phyloP scores from a whole-genome alignment of 2,329 filamentous ascomycete genomes.

The Thermomyces lanuginosus region DNA sequence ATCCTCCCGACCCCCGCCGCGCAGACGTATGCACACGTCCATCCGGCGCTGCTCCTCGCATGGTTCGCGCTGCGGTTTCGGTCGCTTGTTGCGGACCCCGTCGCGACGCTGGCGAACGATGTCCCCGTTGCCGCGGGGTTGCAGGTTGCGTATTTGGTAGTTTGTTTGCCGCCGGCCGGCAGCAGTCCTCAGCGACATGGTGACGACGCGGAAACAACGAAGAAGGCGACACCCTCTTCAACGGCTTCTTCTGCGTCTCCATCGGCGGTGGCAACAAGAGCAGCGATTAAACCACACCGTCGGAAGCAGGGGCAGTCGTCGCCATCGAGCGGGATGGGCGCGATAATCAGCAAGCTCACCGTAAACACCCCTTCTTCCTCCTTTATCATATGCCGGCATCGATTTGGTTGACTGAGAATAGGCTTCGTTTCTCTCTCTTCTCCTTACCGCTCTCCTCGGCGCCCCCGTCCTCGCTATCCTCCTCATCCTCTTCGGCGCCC shows the following conservation, averaged over 20 bases:
- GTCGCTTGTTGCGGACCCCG: slow-evolving; percentile 53
- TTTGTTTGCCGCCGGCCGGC: slow-evolving; percentile 42
- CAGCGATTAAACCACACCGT: slow-evolving; percentile 2
- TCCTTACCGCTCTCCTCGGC: slow-evolving; percentile 34
- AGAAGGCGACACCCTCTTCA: neutral
- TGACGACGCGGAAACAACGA: slow-evolving; percentile 1
- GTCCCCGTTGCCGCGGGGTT: slow-evolving; percentile 47
- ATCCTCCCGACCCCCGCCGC: slow-evolving; percentile 34
- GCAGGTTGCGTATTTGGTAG: slow-evolving; percentile 44
- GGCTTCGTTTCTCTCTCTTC: slow-evolving; percentile 54
- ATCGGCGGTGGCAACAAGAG: slow-evolving; percentile 1
- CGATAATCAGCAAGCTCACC: slow-evolving; percentile 5
- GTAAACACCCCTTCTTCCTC: neutral
- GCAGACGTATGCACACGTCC: slow-evolving; percentile 45
- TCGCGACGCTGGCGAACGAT: slow-evolving; percentile 43
- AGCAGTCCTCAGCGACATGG: slow-evolving; percentile 11
- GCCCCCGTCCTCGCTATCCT: slow-evolving; percentile 42
- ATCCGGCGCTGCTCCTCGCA: slow-evolving; percentile 51
- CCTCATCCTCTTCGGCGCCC: slow-evolving; percentile 80
- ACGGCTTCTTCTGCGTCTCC: slow-evolving; percentile 1
- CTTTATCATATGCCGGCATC: neutral
- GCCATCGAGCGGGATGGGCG: slow-evolving; percentile 1
- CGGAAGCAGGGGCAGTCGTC: slow-evolving; percentile 4
- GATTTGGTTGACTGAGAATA: slow-evolving; percentile 22
- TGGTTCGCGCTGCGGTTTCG: slow-evolving; percentile 49